These are phyloP conservation scores for Syncephalastrum sp. DNA, from an alignment of 371 early-diverging fungal species.

Conservation along the genomic window DNA sequence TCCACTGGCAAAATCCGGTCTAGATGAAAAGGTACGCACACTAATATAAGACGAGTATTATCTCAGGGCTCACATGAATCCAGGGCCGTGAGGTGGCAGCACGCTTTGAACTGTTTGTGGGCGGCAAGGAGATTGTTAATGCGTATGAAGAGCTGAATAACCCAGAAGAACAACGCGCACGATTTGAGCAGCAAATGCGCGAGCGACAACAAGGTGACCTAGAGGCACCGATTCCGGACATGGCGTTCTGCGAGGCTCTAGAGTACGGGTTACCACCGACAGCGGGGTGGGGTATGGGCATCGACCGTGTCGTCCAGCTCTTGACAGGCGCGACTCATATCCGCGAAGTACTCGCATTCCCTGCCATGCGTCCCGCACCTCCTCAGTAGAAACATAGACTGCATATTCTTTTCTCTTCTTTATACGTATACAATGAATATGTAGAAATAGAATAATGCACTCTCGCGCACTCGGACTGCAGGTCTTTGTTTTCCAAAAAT, in stretches of 20 bases:
- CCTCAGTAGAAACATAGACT: neutral
- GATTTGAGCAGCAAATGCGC: constrained; percentile 74
- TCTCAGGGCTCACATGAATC: constrained; percentile 1
- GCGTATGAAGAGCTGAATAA: constrained; percentile 99
- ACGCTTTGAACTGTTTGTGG: constrained; percentile 95
- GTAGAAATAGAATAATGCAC: no score
- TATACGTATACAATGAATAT: neutral
- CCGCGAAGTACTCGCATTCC: constrained; percentile 92
- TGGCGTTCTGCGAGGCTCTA: constrained; percentile 85
- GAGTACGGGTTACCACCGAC: constrained; percentile 98
- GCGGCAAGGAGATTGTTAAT: constrained; percentile 93
- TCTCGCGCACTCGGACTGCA: no score
- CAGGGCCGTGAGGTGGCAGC: constrained; percentile 57
- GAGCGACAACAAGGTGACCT: constrained; percentile 77
- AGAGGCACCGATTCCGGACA: constrained; percentile 84
- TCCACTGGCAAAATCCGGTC: constrained; percentile 87
- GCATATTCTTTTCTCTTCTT: neutral
- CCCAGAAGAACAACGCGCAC: constrained; percentile 90
- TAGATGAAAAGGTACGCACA: constrained; percentile 28
- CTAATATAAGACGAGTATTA: constrained; percentile 6
- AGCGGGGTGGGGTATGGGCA: constrained; percentile 98
- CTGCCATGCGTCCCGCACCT: constrained; percentile 47
- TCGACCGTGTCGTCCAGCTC: constrained; percentile 93
- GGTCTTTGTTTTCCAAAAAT: no score
- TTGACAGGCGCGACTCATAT: constrained; percentile 86